Base-by-base conservation (phyloP, 2,329 filamentous ascomycete species). In the Mariannaea elegans region DNA sequence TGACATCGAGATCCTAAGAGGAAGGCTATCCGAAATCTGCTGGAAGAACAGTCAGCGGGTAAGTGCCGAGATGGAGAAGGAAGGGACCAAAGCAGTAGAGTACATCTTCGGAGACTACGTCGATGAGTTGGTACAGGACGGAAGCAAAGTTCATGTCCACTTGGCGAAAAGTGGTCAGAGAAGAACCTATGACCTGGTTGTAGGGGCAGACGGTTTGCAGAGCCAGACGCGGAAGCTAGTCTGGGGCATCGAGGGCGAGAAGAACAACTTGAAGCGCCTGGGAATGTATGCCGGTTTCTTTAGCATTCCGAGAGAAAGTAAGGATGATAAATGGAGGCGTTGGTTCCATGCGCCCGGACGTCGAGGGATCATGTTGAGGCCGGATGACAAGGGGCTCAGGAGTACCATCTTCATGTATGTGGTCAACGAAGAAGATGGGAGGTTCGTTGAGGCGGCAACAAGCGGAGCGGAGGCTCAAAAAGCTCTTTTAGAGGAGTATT, bases 1-100 rank as follows among this genome's bases (percentile, higher is more conserved):
- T 59, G 86, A 89, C 56, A 87, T 79, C 59, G 86, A 89, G 73
- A 83, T 89, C 47, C 83, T 89, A 78, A 77, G 86, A 8, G 84
- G 82, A 0, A 82, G 87, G 51, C 66, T 89, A 5, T 19, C 41
- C 13, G 41, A 44, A 10, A 44, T 44, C 23, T 44, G 41, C 21
- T 44, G 41, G 41, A 44, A 29, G 41, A 44, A 44, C 21, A 44
- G 21, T 7, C 41, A 44, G 41, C 41, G 41, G n/a, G 21, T 44
- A 14, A 44, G n/a, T 79, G 80, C 4, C 55, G 4, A 56, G 64
- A 9, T 63, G 56, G 62, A 65, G 61, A 16, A 60, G 52, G 6
- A 54, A 51, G n/a, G 59, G 2, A 19, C 18, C 21, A 42, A 31
- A 19, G 49, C 21, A 4, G 66, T 64, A 13, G 61, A 60, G 27